Evolutionary conservation across 371 early-diverging fungal species (phyloP).

Genomic region (Mortierella polycephala): DNA sequence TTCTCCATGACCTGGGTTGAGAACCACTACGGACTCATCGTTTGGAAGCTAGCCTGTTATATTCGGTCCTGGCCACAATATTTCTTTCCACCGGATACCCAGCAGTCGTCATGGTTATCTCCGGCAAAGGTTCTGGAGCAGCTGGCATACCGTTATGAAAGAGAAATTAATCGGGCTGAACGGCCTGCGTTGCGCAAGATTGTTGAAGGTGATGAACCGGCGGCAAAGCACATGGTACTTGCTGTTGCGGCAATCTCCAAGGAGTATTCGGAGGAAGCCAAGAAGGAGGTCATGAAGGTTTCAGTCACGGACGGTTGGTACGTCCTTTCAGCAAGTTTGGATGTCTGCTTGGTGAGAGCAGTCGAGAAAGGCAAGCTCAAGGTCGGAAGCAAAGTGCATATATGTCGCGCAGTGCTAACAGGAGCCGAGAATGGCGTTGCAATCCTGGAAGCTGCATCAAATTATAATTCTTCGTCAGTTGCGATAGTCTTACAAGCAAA

Average conservation of each 20-base stretch:
- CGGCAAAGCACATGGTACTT: constrained; percentile 73
- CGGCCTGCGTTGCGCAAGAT: constrained; percentile 75
- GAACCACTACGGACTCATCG: constrained; percentile 79
- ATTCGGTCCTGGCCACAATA: constrained; percentile 67
- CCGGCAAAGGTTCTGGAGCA: constrained; percentile 64
- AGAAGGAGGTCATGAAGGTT: constrained; percentile 39
- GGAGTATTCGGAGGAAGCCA: constrained; percentile 11
- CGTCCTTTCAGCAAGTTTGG: constrained; percentile 65
- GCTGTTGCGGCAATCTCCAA: constrained; percentile 66
- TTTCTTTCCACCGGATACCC: constrained; percentile 4
- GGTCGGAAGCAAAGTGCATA: constrained; percentile 75
- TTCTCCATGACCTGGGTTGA: constrained; percentile 67
- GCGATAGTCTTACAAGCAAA: constrained; percentile 64
- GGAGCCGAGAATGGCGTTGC: constrained; percentile 44
- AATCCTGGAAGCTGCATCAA: constrained; percentile 52
- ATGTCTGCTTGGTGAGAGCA: constrained; percentile 62
- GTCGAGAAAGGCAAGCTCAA: constrained; percentile 58
- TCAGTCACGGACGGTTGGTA: constrained; percentile 89
- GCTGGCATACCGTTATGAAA: constrained; percentile 72
- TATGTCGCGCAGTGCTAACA: constrained; percentile 70
- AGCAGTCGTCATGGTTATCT: constrained; percentile 56
- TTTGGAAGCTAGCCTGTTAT: constrained; percentile 79
- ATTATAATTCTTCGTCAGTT: constrained; percentile 24
- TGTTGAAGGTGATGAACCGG: constrained; percentile 74
- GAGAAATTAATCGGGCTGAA: constrained; percentile 74